phyloP scores from a whole-genome alignment of 306 rosid genomes.

The Mucuna pruriens region DNA sequence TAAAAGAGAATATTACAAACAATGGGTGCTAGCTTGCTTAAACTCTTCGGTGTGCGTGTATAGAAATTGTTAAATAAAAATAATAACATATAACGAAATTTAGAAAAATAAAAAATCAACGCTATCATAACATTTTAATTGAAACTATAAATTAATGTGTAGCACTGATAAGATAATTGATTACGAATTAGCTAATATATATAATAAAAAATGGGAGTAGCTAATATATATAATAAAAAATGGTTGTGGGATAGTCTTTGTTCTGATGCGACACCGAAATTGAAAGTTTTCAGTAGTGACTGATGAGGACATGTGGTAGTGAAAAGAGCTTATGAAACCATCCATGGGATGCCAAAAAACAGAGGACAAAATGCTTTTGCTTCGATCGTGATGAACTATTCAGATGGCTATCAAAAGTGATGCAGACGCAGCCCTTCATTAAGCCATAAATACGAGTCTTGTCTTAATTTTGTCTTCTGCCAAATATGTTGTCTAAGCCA shows the following conservation, averaged over 20 bases:
- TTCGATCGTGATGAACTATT: constrained; percentile 11
- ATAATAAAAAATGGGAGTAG: too few species aligned
- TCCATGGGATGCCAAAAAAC: constrained; percentile 2
- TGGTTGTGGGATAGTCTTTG: background rate
- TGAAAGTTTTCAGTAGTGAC: background rate
- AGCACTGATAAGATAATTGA: background rate
- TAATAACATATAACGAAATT: background rate
- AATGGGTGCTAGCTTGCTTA: background rate
- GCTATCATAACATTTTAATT: background rate
- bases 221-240: background rate
- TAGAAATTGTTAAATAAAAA: background rate
- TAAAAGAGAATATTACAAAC: background rate
- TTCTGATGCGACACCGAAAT: constrained; percentile 27
- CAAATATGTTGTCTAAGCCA: background rate
- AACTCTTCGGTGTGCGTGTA: background rate
- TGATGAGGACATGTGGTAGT: constrained; percentile 25
- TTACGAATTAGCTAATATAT: background rate
- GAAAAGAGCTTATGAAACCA: constrained; percentile 33
- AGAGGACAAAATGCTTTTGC: background rate
- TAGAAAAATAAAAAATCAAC: too few species aligned
- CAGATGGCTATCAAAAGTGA: background rate
- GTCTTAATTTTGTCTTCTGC: background rate
- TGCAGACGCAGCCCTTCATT: background rate
- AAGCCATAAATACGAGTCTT: background rate
- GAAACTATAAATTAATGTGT: background rate